Evolutionary conservation across 768 basidiomycete genomes (phyloP).

Genomic region (Sporobolomyces pararoseus): DNA sequence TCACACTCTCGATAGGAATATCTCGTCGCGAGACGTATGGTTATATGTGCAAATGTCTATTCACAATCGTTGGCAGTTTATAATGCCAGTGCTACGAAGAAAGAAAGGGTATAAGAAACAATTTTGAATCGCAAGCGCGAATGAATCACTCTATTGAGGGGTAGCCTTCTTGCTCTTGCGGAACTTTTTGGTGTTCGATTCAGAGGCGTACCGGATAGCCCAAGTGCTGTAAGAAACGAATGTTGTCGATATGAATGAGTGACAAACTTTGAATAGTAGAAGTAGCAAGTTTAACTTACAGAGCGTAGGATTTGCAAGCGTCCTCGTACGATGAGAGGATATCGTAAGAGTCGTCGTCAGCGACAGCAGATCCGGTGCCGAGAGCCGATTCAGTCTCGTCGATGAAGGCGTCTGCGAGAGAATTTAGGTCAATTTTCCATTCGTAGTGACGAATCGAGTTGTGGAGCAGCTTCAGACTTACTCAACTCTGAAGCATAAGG

Average conservation of each 20-base stretch:
- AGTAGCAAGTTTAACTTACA: no score
- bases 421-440: no score
- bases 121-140: no score
- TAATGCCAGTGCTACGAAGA: no score
- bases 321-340: constrained; percentile 41
- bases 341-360: constrained; percentile 42
- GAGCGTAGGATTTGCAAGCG: constrained; percentile 45
- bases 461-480: neutral
- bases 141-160: neutral
- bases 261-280: no score
- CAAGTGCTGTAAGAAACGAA: constrained; percentile 11
- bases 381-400: constrained; percentile 41
- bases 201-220: constrained; percentile 41
- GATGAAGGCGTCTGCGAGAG: constrained; percentile 37
- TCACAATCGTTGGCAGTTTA: no score
- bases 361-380: constrained; percentile 39
- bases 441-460: no score
- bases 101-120: no score
- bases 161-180: constrained; percentile 18
- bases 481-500: constrained; percentile 35
- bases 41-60: no score
- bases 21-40: no score
- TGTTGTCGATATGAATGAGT: no score
- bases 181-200: constrained; percentile 35
- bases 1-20: no score